phyloP scores from a whole-genome alignment of 352 stramenopile species.

The Pythium myriotylum region DNA sequence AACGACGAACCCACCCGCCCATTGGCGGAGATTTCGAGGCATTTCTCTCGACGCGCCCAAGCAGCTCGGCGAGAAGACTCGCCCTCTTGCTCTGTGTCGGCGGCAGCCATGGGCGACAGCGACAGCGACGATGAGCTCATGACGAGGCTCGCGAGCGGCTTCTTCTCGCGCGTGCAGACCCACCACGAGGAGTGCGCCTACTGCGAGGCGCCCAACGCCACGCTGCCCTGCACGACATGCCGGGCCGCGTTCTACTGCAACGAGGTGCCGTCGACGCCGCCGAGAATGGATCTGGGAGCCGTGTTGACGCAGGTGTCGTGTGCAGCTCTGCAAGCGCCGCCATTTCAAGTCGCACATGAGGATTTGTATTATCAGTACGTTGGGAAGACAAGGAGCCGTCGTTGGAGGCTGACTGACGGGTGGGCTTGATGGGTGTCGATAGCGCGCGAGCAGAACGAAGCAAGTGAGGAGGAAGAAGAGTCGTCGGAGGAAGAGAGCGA shows the following conservation, averaged over 20 bases:
- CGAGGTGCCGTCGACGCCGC: slow-evolving; percentile 34
- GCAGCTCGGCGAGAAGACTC: background rate
- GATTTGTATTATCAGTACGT: slow-evolving; percentile 62
- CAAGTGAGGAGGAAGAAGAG: slow-evolving; percentile 51
- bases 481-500: slow-evolving; percentile 78
- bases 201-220: slow-evolving; percentile 59
- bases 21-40: slow-evolving; percentile 24
- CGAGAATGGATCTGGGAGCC: background rate
- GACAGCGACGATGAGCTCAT: slow-evolving; percentile 90
- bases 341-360: slow-evolving; percentile 73
- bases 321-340: slow-evolving; percentile 67
- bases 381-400: no score
- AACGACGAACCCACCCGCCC: slow-evolving; percentile 12
- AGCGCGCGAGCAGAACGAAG: slow-evolving; percentile 66
- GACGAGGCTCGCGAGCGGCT: slow-evolving; percentile 55
- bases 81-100: background rate
- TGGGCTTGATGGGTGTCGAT: background rate
- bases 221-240: slow-evolving; percentile 69
- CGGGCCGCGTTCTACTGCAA: slow-evolving; percentile 70
- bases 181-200: slow-evolving; percentile 72
- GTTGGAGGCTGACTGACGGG: no score
- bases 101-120: slow-evolving; percentile 57
- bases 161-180: slow-evolving; percentile 30
- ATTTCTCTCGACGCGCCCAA: slow-evolving; percentile 14
- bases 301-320: background rate